Conservation (phyloP, 176 grass and related monocot species). For the Eleusine indica region DNA sequence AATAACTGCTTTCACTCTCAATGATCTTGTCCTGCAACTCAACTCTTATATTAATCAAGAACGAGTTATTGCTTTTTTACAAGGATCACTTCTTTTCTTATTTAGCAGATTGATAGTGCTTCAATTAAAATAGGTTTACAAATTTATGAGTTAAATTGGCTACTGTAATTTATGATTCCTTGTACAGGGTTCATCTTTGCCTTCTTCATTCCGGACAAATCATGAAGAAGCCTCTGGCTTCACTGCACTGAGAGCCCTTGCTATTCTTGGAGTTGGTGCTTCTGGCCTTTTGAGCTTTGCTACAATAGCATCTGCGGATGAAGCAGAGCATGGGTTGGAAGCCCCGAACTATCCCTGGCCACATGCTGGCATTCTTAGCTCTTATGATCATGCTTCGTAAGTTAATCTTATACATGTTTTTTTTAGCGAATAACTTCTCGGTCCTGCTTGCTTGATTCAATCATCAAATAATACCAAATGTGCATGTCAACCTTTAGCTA, state of each 20-base stretch:
- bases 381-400: slow-evolving; percentile 81
- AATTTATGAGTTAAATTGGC: not conserved
- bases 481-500: not conserved
- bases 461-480: not conserved
- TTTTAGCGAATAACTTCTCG: not conserved
- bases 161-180: slow-evolving; percentile 6
- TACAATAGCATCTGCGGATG: slow-evolving; percentile 64
- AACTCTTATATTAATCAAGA: not conserved
- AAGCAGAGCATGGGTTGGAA: slow-evolving; percentile 65
- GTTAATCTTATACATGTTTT: not conserved
- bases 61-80: not conserved
- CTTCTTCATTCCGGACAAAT: slow-evolving; percentile 43
- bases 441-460: not conserved
- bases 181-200: slow-evolving; percentile 41
- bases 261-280: slow-evolving; percentile 59
- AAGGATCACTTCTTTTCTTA: not conserved
- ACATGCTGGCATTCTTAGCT: slow-evolving; percentile 76
- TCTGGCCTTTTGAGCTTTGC: slow-evolving; percentile 64
- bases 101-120: slow-evolving; percentile 3
- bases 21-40: not conserved
- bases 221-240: slow-evolving; percentile 42
- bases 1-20: not conserved
- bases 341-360: slow-evolving; percentile 72
- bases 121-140: not conserved
- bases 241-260: slow-evolving; percentile 51